A percentile compares a stretch with the other conserved stretches of the same genome.
Conservation (phyloP, 306 rosid species). For the Gastrolobium villosum region DNA sequence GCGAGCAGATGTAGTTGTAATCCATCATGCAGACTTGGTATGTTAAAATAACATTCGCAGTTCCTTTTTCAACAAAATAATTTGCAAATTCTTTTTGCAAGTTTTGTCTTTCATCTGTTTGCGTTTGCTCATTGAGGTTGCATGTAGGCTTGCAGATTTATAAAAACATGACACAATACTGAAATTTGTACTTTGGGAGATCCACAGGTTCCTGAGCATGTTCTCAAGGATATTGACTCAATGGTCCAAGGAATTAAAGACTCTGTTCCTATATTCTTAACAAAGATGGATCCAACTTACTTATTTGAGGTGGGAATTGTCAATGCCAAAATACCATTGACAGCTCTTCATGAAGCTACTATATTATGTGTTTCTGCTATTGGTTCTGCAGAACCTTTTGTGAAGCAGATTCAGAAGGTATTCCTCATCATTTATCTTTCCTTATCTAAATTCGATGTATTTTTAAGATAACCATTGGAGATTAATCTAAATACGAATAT, state of each 20-base stretch:
- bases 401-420: slow-evolving; percentile 76
- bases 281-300: slow-evolving; percentile 80
- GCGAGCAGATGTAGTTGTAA: slow-evolving; percentile 76
- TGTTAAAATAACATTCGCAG: neutral
- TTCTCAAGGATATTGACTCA: slow-evolving; percentile 61
- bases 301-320: slow-evolving; percentile 66
- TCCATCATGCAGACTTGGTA: slow-evolving; percentile 92
- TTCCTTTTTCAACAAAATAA: slow-evolving; percentile 8
- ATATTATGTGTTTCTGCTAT: slow-evolving; percentile 85
- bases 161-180: slow-evolving; percentile 15
- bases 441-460: slow-evolving; percentile 5
- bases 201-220: slow-evolving; percentile 75
- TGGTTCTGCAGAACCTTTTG: slow-evolving; percentile 89
- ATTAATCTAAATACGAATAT: neutral
- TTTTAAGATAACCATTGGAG: neutral
- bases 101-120: slow-evolving; percentile 26
- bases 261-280: slow-evolving; percentile 70
- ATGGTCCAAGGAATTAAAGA: slow-evolving; percentile 56
- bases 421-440: slow-evolving; percentile 17
- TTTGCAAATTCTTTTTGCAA: neutral
- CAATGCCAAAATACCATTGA: slow-evolving; percentile 58
- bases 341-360: slow-evolving; percentile 53
- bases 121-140: slow-evolving; percentile 3
- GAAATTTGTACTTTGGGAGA: slow-evolving; percentile 46
- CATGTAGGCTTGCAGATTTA: slow-evolving; percentile 15